These are phyloP conservation scores for Kipferlia bialata DNA, from an alignment of 78 protist genomes.

Conservation along the genomic window DNA sequence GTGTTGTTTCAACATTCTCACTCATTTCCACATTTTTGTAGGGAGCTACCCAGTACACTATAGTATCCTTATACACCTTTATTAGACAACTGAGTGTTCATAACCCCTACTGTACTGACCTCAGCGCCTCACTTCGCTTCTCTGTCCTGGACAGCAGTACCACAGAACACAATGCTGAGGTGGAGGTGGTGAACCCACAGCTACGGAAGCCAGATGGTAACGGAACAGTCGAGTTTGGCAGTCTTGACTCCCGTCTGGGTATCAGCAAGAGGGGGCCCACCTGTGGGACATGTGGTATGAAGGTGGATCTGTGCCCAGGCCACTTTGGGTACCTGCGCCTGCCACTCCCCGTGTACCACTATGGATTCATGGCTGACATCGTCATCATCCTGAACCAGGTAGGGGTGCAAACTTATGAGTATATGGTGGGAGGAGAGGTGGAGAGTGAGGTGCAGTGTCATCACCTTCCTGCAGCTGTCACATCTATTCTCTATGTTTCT, in stretches of 20 bases:
- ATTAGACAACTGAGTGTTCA: too few relatives aligned
- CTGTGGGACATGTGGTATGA: slow-evolving; percentile 70
- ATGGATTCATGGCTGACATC: slow-evolving; percentile 56
- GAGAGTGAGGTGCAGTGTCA: background rate
- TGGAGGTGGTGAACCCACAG: too few relatives aligned
- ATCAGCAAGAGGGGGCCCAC: slow-evolving; percentile 42
- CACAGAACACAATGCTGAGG: too few relatives aligned
- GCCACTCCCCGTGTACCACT: slow-evolving; percentile 72
- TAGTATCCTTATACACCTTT: too few relatives aligned
- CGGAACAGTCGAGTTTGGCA: slow-evolving; percentile 38
- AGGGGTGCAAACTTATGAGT: slow-evolving; percentile 51
- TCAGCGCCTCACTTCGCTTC: too few relatives aligned
- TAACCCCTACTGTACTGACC: too few relatives aligned
- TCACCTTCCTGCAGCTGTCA: background rate
- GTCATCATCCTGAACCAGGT: slow-evolving; percentile 63
- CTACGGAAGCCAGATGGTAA: too few relatives aligned
- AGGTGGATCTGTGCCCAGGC: slow-evolving; percentile 75
- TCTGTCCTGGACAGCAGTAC: too few relatives aligned
- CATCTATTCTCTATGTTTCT: background rate
- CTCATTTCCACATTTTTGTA: too few relatives aligned
- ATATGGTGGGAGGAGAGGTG: background rate
- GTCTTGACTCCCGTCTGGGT: slow-evolving; percentile 84
- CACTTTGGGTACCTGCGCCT: slow-evolving; percentile 92
- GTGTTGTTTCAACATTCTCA: too few relatives aligned
- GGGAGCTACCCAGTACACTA: too few relatives aligned